Percentiles rank a stretch among this genome's conserved stretches.
These are phyloP conservation scores for Chromera velia DNA, from an alignment of 73 alveolate species.

Conservation along the genomic window DNA sequence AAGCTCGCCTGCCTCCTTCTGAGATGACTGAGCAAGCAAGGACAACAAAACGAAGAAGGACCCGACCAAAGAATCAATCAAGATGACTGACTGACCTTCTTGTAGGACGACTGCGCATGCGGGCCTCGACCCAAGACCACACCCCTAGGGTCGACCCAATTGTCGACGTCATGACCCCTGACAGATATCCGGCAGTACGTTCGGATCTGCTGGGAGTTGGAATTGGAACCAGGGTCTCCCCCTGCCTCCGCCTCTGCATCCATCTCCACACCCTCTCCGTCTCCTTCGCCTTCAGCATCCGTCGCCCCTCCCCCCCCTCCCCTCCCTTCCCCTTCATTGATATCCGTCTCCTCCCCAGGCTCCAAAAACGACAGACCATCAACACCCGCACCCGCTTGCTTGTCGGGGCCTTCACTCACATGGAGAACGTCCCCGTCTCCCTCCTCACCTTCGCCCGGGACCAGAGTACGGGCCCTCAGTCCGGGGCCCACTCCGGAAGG, in stretches of 20 bases:
- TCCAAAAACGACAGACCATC: no score
- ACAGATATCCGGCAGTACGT: background rate
- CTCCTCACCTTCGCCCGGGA: no score
- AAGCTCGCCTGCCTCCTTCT: no score
- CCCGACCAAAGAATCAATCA: no score
- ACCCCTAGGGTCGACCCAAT: background rate
- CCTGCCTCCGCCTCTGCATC: background rate
- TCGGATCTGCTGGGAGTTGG: background rate
- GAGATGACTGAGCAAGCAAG: no score
- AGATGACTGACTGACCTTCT: background rate
- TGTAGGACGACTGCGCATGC: background rate
- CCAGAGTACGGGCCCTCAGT: no score
- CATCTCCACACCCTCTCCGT: background rate
- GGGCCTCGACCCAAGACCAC: background rate
- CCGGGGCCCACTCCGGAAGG: no score
- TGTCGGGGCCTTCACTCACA: no score
- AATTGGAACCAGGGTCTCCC: background rate
- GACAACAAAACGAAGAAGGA: no score
- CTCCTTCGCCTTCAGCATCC: no score
- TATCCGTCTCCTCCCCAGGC: background rate
- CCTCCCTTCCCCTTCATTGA: background rate
- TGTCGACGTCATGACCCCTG: background rate
- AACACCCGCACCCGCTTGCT: no score
- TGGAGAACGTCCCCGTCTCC: no score
- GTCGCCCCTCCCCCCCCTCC: background rate